Evolutionary conservation across 139 green algal species (phyloP), one percentile per base, ranked within the genome.

Genomic region (Chlamydomonas asymmetrica): DNA sequence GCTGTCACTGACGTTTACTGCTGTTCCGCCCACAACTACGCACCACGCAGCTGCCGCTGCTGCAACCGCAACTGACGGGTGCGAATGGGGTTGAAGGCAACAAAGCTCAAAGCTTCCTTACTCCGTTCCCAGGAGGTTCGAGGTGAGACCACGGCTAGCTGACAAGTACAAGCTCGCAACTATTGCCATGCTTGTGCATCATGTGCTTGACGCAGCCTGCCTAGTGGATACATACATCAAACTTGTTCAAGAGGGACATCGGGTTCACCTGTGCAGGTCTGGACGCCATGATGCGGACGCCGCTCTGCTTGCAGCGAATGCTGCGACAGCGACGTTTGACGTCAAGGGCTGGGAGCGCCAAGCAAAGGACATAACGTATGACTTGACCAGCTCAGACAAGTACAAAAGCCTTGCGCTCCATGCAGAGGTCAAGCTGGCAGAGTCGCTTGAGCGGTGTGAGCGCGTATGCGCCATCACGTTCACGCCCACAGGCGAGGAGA

Each of bases 361-460:
- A 60, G 80, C 75, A 48, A 66, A 61, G 27, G 80, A 86, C 38
- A 82, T 86, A 45, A 86, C 80, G 49, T 38, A 40, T 31, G 77
- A 83, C 54, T 63, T 83, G 65, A 75, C 65, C 50, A 52, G 37
- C 52, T 64, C 31, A 2, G 76, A 81, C 34, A 86, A 84, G 74
- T 89, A 88, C 73, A 86, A 85, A 31, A 86, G 76, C 66, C 52
- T 88, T 6, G 81, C 82, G 7, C 72, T 91, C 35, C 82, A 88
- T 52, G 80, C 85, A 20, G 82, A 91, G 48, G 83, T 89, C 23
- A 87, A 88, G 66, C 78, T 91, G 34, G 74, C 87, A 72, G 84
- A 91, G 75, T 84, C 87, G 5, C 77, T 91, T 49, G 87, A 91
- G 52, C 69, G 73, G 5, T 86, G 82, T 45, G 66, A 73, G 50